phyloP scores from a whole-genome alignment of 192 early-diverging fungal species.

The Entomortierella lignicola region DNA sequence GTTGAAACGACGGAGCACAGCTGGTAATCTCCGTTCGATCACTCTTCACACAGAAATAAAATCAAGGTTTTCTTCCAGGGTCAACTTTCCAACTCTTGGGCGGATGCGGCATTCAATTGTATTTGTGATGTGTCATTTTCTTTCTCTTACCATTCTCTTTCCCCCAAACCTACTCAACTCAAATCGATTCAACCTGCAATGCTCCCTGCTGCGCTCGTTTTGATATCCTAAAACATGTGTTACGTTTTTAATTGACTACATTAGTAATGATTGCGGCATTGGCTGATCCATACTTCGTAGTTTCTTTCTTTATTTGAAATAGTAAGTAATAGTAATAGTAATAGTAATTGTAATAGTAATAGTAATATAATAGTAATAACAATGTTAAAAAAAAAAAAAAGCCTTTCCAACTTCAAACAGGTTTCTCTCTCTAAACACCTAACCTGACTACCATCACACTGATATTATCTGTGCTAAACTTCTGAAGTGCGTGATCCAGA shows the following conservation, averaged over 20 bases:
- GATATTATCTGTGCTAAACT: conserved; percentile 96
- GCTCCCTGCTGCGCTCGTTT: no score
- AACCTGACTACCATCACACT: conserved; percentile 88
- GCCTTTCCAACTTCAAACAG: not conserved
- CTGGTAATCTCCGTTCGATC: not conserved
- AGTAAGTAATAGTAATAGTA: no score
- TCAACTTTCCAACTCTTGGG: not conserved
- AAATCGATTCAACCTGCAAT: no score
- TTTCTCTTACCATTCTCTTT: not conserved
- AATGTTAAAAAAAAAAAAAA: not conserved
- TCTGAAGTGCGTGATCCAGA: conserved; percentile 88
- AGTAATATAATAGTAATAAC: not conserved
- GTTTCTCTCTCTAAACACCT: not conserved
- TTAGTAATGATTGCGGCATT: no score
- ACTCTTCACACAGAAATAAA: no score
- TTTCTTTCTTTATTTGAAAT: no score
- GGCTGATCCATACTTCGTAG: no score
- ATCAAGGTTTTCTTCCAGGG: not conserved
- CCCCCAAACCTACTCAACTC: no score
- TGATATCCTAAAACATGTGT: no score
- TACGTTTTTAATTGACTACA: no score
- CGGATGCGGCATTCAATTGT: not conserved
- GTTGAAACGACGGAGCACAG: not conserved
- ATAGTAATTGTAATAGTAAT: no score
- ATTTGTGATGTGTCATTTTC: not conserved